Conservation (phyloP, 768 basidiomycete species). For the Chalciporus piperatus region DNA sequence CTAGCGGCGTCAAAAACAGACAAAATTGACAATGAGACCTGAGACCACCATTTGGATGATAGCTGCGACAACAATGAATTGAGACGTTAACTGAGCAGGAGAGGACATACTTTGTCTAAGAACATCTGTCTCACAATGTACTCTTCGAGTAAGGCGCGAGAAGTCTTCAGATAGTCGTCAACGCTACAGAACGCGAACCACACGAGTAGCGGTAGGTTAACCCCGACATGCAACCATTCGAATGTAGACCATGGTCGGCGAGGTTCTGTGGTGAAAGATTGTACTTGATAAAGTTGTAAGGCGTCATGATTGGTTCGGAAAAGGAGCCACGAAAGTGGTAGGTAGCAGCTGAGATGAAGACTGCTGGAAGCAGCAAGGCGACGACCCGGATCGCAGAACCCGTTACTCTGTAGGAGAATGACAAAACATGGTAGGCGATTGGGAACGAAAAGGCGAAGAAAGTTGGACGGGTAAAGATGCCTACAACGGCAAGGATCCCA, state of each 20-base stretch:
- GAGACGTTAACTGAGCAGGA: not conserved
- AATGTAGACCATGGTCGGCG: no score
- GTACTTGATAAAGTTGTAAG: constrained; percentile 39
- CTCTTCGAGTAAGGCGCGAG: constrained; percentile 1
- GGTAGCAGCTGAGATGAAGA: constrained; percentile 29
- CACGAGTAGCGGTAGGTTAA: constrained; percentile 35
- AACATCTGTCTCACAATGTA: constrained; percentile 10
- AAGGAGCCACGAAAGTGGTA: constrained; percentile 30
- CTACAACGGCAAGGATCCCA: constrained; percentile 26
- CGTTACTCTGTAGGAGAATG: constrained; percentile 6
- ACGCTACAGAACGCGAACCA: constrained; percentile 19
- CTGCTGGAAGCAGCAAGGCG: constrained; percentile 15
- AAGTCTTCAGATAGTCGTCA: constrained; percentile 3
- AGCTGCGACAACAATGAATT: constrained; percentile 20
- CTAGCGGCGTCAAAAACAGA: constrained; percentile 36
- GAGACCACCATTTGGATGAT: constrained; percentile 30
- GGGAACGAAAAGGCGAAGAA: constrained; percentile 36
- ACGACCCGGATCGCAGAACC: constrained; percentile 9
- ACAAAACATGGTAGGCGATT: constrained; percentile 24
- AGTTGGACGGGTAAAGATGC: constrained; percentile 35
- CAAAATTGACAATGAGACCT: no score
- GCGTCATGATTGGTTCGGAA: constrained; percentile 27
- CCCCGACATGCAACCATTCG: constrained; percentile 38
- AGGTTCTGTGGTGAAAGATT: constrained; percentile 36
- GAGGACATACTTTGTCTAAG: constrained; percentile 3